Evolutionary conservation across 495 filamentous ascomycete species (phyloP), one percentile per base, ranked within the genome.

Genomic region (Penicillium lividum): DNA sequence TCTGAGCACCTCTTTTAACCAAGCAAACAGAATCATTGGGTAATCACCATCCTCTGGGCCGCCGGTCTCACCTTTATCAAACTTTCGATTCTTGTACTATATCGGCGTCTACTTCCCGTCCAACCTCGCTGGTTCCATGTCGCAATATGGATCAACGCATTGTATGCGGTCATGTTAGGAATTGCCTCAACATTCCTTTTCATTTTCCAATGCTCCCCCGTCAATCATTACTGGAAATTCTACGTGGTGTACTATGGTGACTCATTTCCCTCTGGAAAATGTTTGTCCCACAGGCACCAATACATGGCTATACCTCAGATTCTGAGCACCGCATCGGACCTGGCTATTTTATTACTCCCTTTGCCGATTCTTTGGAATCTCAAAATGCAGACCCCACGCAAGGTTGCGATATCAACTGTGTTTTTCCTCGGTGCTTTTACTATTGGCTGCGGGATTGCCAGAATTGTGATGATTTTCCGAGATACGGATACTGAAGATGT

Each of bases 41-140:
- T 54, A 10, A 15, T 54, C 11, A 22, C 52, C 16, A 31, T 54
- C 25, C 52, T 54, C 40, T 54, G 52, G 52, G 52, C 52, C 7
- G 38, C 52, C 22, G 52, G 52, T n/a, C 27, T 54, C 27, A 31
- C 36, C 2, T 54, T 33, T 40, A 18, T 54, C 52, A 54, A 54
- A 18, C 36, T 54, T 0, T 54, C 52, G 15, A 54, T 54, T 27
- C 52, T 54, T 16, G 10, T 54, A 11, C 15, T 54, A 45, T 54
- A 54, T 22, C 52, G 36, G 7, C 36, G 52, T 33, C 7, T 46
- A 44, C 28, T 54, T 16, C 22, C 33, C 25, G 27, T 33, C 1
- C 40, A 44, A 7, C 52, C 45, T 33, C 52, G 52, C 18, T 54
- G 52, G 52, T 45, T 54, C 40, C 30, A 54, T 8, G 10, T 54